These are phyloP conservation scores for Forsythia viridissima DNA, from an alignment of 257 asterid genomes.

Conservation along the genomic window DNA sequence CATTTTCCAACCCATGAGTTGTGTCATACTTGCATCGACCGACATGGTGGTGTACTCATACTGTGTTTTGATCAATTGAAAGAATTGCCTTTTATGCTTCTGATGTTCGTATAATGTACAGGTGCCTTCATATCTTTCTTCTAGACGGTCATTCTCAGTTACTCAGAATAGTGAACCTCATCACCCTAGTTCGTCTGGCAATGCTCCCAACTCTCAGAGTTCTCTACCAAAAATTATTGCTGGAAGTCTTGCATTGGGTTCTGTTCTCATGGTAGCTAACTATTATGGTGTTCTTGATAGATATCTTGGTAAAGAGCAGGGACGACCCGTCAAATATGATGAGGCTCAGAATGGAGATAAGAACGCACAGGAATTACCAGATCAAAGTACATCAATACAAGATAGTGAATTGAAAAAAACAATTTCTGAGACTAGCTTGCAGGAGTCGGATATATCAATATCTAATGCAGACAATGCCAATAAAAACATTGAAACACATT, in stretches of 20 bases:
- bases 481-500: slow-evolving; percentile 40
- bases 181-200: slow-evolving; percentile 43
- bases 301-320: slow-evolving; percentile 53
- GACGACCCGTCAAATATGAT: slow-evolving; percentile 36
- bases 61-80: background rate
- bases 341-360: slow-evolving; percentile 26
- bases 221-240: slow-evolving; percentile 50
- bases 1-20: background rate
- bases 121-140: slow-evolving; percentile 83
- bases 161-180: slow-evolving; percentile 49
- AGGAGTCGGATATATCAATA: slow-evolving; percentile 40
- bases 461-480: slow-evolving; percentile 37
- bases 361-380: slow-evolving; percentile 30
- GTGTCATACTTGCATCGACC: background rate
- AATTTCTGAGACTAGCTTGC: slow-evolving; percentile 24
- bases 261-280: slow-evolving; percentile 69
- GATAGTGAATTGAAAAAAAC: slow-evolving; percentile 35
- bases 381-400: slow-evolving; percentile 29
- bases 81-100: background rate
- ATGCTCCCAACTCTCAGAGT: slow-evolving; percentile 50
- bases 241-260: slow-evolving; percentile 73
- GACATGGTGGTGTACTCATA: background rate
- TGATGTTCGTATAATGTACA: slow-evolving; percentile 41
- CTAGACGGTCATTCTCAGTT: slow-evolving; percentile 71
- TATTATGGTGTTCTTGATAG: slow-evolving; percentile 64